Base-by-base conservation (phyloP, 1,284 basidiomycete species). In the Phellinidium pouzarii region DNA sequence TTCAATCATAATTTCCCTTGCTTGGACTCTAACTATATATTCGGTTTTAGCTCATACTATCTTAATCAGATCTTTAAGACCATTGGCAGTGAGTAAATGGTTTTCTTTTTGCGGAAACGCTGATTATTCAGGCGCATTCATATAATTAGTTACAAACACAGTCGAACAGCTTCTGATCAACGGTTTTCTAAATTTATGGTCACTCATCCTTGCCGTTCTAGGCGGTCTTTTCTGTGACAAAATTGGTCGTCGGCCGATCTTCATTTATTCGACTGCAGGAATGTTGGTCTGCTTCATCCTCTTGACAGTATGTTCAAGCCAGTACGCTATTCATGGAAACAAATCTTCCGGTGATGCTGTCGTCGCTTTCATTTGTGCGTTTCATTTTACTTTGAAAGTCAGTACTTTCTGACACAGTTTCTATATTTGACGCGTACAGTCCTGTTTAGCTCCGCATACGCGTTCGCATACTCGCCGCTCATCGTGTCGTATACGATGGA, bases 101-200 rank as follows among this genome's bases (percentile, higher is more conserved):
- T 23, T 12, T 26, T 40, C 20, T n/a, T 31, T 26, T 23, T 45
- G 11, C 12, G 20, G 7, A 14, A 26, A 27, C n/a, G n/a, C n/a
- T n/a, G 36, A 19, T 26, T 22, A 27, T 26, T 36, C 5, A 46
- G 5, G 37, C 44, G 29, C 23, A 37, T 20, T 43, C 38, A 37
- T 44, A 29, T 23, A 51, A 19, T 25, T 26, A 51, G 14, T 52
- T 12, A 56, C 56, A 11, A 48, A 54, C 43, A 27, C 46, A 44
- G 51, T 53, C 42, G 50, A 53, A 22, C 50, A 59, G 52, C 55
- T 44, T 49, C 50, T 63, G 4, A 57, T 68, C 59, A 82, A 81
- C 59, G 79, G 75, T 25, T 62, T 77, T 44, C 65, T 82, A 26
- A 73, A 75, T 54, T 75, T 81, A 54, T 82, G 69, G 65, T 79